Base-by-base conservation (phyloP, 139 green algal genomes). In the Micromonas pusilla region DNA sequence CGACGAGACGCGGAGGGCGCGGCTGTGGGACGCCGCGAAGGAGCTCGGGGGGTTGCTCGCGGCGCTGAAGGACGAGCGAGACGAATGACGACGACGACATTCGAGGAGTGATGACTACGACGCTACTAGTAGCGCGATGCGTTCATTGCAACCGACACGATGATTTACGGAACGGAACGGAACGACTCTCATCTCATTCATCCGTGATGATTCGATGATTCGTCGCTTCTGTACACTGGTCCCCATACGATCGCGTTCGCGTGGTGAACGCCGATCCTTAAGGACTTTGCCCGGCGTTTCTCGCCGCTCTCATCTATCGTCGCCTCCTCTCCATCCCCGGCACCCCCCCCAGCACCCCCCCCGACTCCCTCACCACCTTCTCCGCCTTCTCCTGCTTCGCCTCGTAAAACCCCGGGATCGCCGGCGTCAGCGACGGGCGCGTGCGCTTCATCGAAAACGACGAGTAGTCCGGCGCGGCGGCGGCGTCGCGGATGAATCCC, bases 391-490 rank as follows among this genome's bases (percentile, higher is more conserved):
- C 4, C 37, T 63, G 68, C 68, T 75, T 75, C 25, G 60, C 38
- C 68, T 75, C 68, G 2, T 60, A 60, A 34, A 62, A 80, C 32
- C 54, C 73, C 34, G 80, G 72, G 36, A 87, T 73, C 28, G 85
- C 79, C 9, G 85, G 85, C 5, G 85, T 89, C 2, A 81, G 68
- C 2, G 36, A 83, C 70, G 74, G 84, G n/a, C 34, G 68, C 31
- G 86, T 45, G 36, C 85, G 76, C 73, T 84, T 86, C 19, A 77
- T 19, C 2, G 82, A 75, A 68, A 86, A 87, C 25, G 62, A 70
- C 37, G 73, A 73, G 0, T 64, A 31, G 52, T 89, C 83, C 13
- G 70, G 60, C 32, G 70, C 57, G 45, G 36, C 33, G 1, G 85
- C 85, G 16, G 78, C 81, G 0, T 78, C 81, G 19, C 64, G 80